Base-by-base conservation (phyloP, 441 rosid species). In the Populus hybrid region DNA sequence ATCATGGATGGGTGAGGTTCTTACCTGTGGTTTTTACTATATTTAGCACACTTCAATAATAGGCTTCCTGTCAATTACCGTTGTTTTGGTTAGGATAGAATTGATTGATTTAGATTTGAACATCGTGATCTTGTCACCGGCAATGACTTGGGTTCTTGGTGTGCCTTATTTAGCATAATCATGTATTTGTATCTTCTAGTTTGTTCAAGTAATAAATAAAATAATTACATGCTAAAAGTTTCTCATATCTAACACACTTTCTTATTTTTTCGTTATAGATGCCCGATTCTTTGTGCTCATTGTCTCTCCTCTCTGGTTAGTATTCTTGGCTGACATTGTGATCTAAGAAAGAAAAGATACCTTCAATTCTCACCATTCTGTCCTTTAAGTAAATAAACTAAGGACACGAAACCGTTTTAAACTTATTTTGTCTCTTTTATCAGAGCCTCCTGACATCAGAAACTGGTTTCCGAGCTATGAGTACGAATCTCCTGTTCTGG, bases 381-480 rank as follows among this genome's bases (percentile, higher is more conserved):
- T 16, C 7, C 46, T 7, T 6, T 1, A 38, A 14, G 76, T 14
- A 32, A 26, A 57, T 76, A 57, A 38, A 34, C 9, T 68, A 12
- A 65, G 40, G 16, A 16, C 12, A 54, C 66, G 35, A 63, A 59
- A 59, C 54, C 64, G 3, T 10, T 14, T 16, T 36, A 36, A 21
- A 76, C 35, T 76, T 24, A 16, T 63, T 21, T 38, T 14, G 2
- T 54, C 24, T 80, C 42, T 64, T 78, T 10, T 84, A 10, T 70
- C 87, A 93, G 98, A 89, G 85, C 92, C 97, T 84, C 91, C 94
- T 70, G 85, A 88, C 30, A 66, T 89, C 16, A 75, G 84, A 78
- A 86, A 87, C 81, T 93, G 93, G 97, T 90, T 87, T 78, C 79
- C 95, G 4, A 89, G 91, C 84, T 93, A 90, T 75, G 89, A 71